Conservation (phyloP, 306 rosid species). For the Cicer cuneatum region DNA sequence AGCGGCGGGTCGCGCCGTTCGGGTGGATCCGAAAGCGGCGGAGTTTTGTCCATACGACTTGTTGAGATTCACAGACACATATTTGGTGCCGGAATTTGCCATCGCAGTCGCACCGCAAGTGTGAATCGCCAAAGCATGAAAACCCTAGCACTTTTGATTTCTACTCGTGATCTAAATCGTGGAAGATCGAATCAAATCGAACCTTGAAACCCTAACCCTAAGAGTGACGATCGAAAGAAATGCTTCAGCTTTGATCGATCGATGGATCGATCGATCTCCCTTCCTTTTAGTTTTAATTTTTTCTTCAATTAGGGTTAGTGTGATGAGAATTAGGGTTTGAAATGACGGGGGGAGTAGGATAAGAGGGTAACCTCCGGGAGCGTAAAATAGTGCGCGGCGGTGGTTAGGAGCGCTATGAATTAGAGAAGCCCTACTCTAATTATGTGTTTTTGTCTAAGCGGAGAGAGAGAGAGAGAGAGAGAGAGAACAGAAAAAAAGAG, state of each 20-base stretch:
- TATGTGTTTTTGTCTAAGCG: slow-evolving; percentile 15
- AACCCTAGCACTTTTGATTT: slow-evolving; percentile 55
- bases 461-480: slow-evolving; percentile 19
- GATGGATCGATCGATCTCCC: slow-evolving; percentile 27
- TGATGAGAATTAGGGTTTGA: slow-evolving; percentile 53
- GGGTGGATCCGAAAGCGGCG: slow-evolving; percentile 56
- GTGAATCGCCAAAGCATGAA: slow-evolving; percentile 77
- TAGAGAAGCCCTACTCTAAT: slow-evolving; percentile 57
- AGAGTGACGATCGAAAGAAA: slow-evolving; percentile 2
- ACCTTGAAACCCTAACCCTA: slow-evolving; percentile 20
- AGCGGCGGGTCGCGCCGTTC: slow-evolving; percentile 56
- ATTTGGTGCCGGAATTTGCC: slow-evolving; percentile 95
- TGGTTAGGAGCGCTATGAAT: slow-evolving; percentile 50
- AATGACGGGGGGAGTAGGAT: not conserved
- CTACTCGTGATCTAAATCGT: slow-evolving; percentile 15
- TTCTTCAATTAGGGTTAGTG: slow-evolving; percentile 34
- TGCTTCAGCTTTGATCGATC: slow-evolving; percentile 15
- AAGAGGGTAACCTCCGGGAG: slow-evolving; percentile 44
- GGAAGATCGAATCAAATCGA: slow-evolving; percentile 19
- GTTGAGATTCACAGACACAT: slow-evolving; percentile 91
- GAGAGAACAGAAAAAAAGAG: not conserved
- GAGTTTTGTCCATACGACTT: slow-evolving; percentile 90
- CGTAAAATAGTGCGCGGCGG: slow-evolving; percentile 49
- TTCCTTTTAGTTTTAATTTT: not conserved
- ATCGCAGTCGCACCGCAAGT: slow-evolving; percentile 57